phyloP scores from a whole-genome alignment of 352 stramenopile genomes.

The Phytopythium sindhum region DNA sequence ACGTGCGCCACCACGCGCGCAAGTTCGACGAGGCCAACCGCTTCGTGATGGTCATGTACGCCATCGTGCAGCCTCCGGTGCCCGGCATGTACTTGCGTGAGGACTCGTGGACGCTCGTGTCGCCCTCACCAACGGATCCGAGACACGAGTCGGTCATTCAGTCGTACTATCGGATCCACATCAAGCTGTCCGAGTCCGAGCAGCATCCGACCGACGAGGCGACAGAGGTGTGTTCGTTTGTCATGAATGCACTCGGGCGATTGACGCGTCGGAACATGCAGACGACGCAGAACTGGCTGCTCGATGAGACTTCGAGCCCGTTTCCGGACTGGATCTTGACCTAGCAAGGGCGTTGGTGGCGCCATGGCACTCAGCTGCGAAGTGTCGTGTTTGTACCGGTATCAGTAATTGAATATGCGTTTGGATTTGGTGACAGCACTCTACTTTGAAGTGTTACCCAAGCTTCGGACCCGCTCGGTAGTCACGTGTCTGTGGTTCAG shows the following conservation, averaged over 20 bases:
- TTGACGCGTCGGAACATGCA: conserved; percentile 9
- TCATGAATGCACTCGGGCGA: conserved; percentile 4
- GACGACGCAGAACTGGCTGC: conserved; percentile 9
- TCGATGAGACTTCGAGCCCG: conserved; percentile 5
- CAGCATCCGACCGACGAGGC: conserved; percentile 1
- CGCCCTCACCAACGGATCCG: neutral
- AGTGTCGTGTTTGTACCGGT: too few species aligned
- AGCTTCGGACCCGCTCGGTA: too few species aligned
- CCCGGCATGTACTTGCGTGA: conserved; percentile 6
- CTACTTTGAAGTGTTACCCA: too few species aligned
- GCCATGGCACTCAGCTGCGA: too few species aligned
- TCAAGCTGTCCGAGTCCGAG: neutral
- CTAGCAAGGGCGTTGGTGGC: neutral
- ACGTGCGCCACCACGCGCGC: conserved; percentile 8
- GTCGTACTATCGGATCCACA: conserved; percentile 9
- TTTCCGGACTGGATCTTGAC: conserved; percentile 12
- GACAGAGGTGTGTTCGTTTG: conserved; percentile 3
- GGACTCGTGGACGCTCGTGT: conserved; percentile 9
- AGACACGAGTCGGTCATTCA: conserved; percentile 7
- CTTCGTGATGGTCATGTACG: conserved; percentile 11
- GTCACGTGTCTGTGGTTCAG: too few species aligned
- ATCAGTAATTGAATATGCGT: too few species aligned
- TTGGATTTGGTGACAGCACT: too few species aligned
- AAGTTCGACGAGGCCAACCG: conserved; percentile 10
- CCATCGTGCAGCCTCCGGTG: conserved; percentile 5